phyloP scores from a whole-genome alignment of 2,329 filamentous ascomycete genomes.

The Alternaria ethzedia region DNA sequence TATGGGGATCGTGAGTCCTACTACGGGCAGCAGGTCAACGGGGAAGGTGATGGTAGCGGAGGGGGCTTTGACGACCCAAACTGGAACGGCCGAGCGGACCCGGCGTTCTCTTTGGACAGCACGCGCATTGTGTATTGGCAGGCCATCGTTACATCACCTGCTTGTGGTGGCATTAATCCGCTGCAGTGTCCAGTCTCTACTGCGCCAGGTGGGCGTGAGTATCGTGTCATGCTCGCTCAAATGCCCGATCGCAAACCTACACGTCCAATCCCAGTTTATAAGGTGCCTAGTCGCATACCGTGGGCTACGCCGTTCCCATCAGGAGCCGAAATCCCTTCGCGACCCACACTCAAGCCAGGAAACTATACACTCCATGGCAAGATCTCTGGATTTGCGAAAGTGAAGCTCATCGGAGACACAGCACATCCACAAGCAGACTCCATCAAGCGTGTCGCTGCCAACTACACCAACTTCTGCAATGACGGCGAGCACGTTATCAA shows the following conservation, averaged over 20 bases:
- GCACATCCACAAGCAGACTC: background rate
- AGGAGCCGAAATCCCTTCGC: slow-evolving; percentile 1
- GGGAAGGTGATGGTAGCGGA: slow-evolving; percentile 23
- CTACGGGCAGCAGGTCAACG: slow-evolving; percentile 53
- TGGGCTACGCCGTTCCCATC: slow-evolving; percentile 47
- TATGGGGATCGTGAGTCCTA: slow-evolving; percentile 56
- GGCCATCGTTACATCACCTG: slow-evolving; percentile 46
- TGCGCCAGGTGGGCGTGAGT: slow-evolving; percentile 46
- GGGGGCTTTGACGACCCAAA: slow-evolving; percentile 51
- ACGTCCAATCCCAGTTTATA: slow-evolving; percentile 20
- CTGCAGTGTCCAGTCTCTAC: slow-evolving; percentile 52
- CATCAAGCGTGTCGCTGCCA: slow-evolving; percentile 40
- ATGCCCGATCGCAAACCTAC: slow-evolving; percentile 44
- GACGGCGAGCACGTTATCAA: slow-evolving; percentile 41
- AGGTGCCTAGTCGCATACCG: slow-evolving; percentile 39
- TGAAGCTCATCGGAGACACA: slow-evolving; percentile 11
- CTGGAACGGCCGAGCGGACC: slow-evolving; percentile 59
- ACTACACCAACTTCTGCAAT: slow-evolving; percentile 50
- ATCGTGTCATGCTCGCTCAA: slow-evolving; percentile 53
- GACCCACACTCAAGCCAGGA: background rate
- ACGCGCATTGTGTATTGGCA: slow-evolving; percentile 55
- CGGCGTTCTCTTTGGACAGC: slow-evolving; percentile 51
- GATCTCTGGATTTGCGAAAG: slow-evolving; percentile 19
- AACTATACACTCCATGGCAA: slow-evolving; percentile 19
- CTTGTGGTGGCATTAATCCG: slow-evolving; percentile 54